Evolutionary conservation across 2,329 filamentous ascomycete species (phyloP).

Genomic region (Diplodia seriata): DNA sequence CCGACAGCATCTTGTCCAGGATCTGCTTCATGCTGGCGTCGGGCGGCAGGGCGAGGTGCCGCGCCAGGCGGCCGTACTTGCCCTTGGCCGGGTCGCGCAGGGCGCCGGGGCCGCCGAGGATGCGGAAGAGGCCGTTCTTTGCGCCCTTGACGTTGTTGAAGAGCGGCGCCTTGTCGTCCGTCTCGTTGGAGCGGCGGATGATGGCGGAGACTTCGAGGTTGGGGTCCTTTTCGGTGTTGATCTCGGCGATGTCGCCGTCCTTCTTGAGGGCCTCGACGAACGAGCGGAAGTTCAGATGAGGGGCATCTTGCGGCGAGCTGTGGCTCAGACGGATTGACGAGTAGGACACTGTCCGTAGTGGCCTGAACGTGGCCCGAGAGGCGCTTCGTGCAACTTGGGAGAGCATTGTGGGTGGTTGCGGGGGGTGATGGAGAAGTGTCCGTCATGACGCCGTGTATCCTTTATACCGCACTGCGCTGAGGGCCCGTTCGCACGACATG

Average conservation of each 20-base stretch:
- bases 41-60: constrained; percentile 52
- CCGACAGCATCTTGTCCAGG: constrained; percentile 34
- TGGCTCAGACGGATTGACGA: not conserved
- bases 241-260: constrained; percentile 56
- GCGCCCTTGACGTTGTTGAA: constrained; percentile 61
- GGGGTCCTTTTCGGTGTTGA: constrained; percentile 53
- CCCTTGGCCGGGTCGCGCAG: constrained; percentile 45
- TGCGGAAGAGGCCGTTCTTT: constrained; percentile 56
- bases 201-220: constrained; percentile 58
- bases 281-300: constrained; percentile 51
- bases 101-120: constrained; percentile 55
- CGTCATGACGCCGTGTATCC: not conserved
- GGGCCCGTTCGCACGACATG: not conserved
- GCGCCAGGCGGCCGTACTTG: constrained; percentile 52
- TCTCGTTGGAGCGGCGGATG: constrained; percentile 55
- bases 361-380: not conserved
- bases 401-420: constrained; percentile 15
- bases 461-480: not conserved
- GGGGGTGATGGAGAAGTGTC: not conserved
- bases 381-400: constrained; percentile 7
- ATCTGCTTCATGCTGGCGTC: constrained; percentile 37
- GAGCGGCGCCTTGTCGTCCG: constrained; percentile 56
- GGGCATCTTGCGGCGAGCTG: constrained; percentile 37
- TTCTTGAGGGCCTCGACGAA: constrained; percentile 54
- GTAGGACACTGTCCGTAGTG: not conserved